These are phyloP conservation scores for Bacidia rubella DNA, from an alignment of 495 filamentous ascomycete species.

Conservation along the genomic window DNA sequence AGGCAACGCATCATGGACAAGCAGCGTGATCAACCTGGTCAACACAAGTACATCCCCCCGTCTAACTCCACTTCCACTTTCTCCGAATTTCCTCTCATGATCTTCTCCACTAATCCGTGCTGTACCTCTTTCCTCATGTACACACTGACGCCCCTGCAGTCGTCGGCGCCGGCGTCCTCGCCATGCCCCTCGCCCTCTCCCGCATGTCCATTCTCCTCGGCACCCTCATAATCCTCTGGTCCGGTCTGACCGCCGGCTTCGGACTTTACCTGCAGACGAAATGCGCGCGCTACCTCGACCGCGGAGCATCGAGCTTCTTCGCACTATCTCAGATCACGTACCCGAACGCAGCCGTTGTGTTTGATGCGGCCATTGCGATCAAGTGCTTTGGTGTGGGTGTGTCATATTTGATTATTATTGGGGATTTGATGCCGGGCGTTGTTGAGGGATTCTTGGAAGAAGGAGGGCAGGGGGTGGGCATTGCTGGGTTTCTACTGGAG, in stretches of 20 bases:
- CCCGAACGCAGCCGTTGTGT: conserved; percentile 88
- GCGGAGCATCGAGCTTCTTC: conserved; percentile 74
- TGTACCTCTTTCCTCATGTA: background rate
- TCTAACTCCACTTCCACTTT: background rate
- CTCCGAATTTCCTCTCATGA: background rate
- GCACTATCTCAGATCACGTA: conserved; percentile 91
- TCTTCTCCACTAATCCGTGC: background rate
- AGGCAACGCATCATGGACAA: conserved; percentile 77
- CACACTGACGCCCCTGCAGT: conserved; percentile 36
- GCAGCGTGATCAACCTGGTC: conserved; percentile 85
- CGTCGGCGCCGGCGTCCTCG: conserved; percentile 83
- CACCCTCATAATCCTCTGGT: conserved; percentile 76
- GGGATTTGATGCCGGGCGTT: conserved; percentile 94
- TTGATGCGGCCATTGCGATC: conserved; percentile 91
- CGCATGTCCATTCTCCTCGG: conserved; percentile 83
- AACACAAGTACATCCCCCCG: conserved; percentile 62
- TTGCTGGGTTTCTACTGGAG: conserved; percentile 63
- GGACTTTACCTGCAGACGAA: conserved; percentile 88
- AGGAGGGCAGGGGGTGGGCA: conserved; percentile 50
- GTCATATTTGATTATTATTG: conserved; percentile 96
- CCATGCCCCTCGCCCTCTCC: conserved; percentile 86
- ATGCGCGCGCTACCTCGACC: conserved; percentile 83
- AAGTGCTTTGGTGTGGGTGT: conserved; percentile 96
- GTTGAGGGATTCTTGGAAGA: conserved; percentile 57
- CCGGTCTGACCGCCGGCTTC: conserved; percentile 74